Conservation (phyloP, 148 eudicot species). For the Rhododendron ovatum region DNA sequence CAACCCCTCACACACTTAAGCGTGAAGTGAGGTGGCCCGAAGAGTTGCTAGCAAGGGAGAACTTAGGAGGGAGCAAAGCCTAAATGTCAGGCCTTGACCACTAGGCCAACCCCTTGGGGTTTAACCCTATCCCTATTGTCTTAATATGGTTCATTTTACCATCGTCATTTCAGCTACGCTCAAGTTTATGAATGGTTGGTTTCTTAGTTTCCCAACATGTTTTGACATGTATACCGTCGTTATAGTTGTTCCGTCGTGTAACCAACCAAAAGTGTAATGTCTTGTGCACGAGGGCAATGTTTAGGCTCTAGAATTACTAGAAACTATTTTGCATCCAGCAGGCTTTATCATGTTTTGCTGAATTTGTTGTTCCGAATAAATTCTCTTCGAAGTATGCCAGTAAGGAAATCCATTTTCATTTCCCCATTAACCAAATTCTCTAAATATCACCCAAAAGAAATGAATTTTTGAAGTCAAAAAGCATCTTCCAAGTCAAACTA, state of each 20-base stretch:
- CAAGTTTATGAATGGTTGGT: background rate
- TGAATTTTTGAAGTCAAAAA: background rate
- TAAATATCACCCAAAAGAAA: background rate
- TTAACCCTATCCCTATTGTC: background rate
- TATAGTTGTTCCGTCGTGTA: background rate
- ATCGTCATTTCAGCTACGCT: background rate
- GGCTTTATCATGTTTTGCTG: background rate
- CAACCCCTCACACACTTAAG: too few species aligned
- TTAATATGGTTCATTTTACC: background rate
- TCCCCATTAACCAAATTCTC: background rate
- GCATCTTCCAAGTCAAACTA: background rate
- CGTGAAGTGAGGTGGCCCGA: too few species aligned
- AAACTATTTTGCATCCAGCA: background rate
- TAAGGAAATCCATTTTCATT: background rate
- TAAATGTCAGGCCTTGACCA: too few species aligned
- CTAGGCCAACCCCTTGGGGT: too few species aligned
- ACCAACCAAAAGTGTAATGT: background rate
- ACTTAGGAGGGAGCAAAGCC: too few species aligned
- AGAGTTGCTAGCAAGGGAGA: too few species aligned
- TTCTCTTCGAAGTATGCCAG: background rate
- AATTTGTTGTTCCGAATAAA: background rate
- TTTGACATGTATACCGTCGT: background rate
- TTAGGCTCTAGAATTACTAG: background rate
- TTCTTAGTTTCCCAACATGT: background rate
- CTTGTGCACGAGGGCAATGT: background rate